These are phyloP conservation scores for Erodium maritimum DNA, from an alignment of 345 rosid genomes.

Conservation along the genomic window DNA sequence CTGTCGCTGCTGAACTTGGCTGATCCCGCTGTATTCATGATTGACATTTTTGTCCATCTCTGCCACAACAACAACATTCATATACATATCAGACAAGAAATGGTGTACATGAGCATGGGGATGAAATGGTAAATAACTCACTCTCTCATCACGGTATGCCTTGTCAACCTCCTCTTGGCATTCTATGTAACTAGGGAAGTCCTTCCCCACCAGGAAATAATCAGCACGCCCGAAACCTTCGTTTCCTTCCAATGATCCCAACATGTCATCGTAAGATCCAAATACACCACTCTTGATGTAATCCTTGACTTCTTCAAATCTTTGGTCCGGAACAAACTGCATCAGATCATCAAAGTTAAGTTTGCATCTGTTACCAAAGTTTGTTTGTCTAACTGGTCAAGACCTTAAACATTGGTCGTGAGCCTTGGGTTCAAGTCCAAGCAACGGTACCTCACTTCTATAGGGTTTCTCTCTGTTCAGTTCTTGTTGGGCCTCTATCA, in stretches of 20 bases:
- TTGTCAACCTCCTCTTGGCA: slow-evolving; percentile 69
- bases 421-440: no score
- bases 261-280: slow-evolving; percentile 48
- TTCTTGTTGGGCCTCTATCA: no score
- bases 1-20: slow-evolving; percentile 85
- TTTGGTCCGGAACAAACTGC: slow-evolving; percentile 41
- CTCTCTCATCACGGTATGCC: slow-evolving; percentile 60
- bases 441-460: no score
- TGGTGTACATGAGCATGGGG: no score
- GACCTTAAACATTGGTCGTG: no score
- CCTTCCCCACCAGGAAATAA: slow-evolving; percentile 80
- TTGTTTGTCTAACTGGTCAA: no score
- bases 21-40: slow-evolving; percentile 73
- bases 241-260: slow-evolving; percentile 72
- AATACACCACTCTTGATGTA: slow-evolving; percentile 54
- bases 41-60: slow-evolving; percentile 77
- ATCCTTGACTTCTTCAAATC: slow-evolving; percentile 66
- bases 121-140: no score
- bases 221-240: slow-evolving; percentile 75
- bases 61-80: slow-evolving; percentile 13
- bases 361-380: no score
- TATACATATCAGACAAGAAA: no score
- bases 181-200: slow-evolving; percentile 71
- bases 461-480: no score
- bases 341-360: not conserved